phyloP scores from a whole-genome alignment of 768 basidiomycete genomes.

The Termitomyces sp. region DNA sequence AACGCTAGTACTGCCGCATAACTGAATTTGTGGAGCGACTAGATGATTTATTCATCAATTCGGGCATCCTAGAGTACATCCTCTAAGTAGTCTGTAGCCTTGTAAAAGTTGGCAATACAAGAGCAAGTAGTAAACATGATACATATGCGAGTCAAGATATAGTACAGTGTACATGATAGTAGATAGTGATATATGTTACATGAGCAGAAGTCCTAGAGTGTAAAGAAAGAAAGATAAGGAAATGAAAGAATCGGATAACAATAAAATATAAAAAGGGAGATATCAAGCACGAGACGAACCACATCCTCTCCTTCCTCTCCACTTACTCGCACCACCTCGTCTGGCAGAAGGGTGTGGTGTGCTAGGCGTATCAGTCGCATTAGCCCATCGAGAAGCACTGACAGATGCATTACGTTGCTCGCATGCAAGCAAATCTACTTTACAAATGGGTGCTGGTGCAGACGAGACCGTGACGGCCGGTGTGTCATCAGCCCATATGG shows the following conservation, averaged over 20 bases:
- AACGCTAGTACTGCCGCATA: no score
- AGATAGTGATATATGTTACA: not conserved
- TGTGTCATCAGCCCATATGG: not conserved
- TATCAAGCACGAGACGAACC: not conserved
- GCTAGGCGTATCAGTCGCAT: not conserved
- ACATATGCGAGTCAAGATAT: not conserved
- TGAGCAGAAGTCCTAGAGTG: not conserved
- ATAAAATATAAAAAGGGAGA: not conserved
- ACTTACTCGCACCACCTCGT: not conserved
- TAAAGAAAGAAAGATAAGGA: not conserved
- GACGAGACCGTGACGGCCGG: not conserved
- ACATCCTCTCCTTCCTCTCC: not conserved
- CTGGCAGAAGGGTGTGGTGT: not conserved
- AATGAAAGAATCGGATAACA: not conserved
- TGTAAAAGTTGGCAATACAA: not conserved
- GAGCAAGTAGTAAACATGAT: not conserved
- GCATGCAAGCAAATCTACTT: not conserved
- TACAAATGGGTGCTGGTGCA: not conserved
- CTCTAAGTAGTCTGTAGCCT: not conserved
- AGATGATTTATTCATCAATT: no score
- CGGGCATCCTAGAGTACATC: not conserved
- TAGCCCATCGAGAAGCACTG: constrained; percentile 2
- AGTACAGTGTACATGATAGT: not conserved
- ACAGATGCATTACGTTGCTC: not conserved
- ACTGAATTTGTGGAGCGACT: no score